These are phyloP conservation scores for Verbascum thapsus DNA, from an alignment of 257 asterid species.

Conservation along the genomic window DNA sequence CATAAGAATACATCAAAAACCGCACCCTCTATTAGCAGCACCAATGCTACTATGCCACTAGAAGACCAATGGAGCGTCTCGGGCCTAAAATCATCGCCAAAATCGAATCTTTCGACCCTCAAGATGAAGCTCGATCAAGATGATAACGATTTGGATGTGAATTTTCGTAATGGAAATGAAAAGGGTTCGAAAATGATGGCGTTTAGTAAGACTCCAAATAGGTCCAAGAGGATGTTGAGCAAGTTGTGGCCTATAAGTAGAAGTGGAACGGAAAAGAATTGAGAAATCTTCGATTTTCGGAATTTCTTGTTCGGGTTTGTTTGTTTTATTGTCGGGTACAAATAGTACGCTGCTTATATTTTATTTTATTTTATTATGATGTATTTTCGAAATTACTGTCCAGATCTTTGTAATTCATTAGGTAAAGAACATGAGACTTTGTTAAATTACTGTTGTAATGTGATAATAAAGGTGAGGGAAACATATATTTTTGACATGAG, in stretches of 20 bases:
- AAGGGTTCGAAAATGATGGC: conserved; percentile 42
- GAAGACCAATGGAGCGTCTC: conserved; percentile 80
- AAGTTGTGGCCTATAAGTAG: conserved; percentile 74
- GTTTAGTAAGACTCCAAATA: conserved; percentile 51
- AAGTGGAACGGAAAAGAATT: conserved; percentile 56
- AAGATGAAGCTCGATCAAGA: conserved; percentile 81
- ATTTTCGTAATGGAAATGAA: background rate
- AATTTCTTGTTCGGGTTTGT: conserved; percentile 27
- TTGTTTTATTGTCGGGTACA: conserved; percentile 25
- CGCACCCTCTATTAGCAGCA: conserved; percentile 37
- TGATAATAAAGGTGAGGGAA: conserved; percentile 48
- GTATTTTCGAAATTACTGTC: conserved; percentile 34
- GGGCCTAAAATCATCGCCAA: conserved; percentile 63
- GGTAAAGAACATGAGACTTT: conserved; percentile 42
- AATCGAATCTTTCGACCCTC: conserved; percentile 61
- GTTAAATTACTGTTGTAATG: conserved; percentile 50
- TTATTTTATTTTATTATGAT: background rate
- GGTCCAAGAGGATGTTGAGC: conserved; percentile 67
- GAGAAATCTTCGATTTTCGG: conserved; percentile 27
- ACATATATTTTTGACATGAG: conserved; percentile 18
- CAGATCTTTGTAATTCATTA: conserved; percentile 45
- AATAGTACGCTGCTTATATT: conserved; percentile 32
- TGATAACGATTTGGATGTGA: conserved; percentile 46
- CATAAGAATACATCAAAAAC: conserved; percentile 46
- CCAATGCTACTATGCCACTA: conserved; percentile 31